Evolutionary conservation across 257 asterid genomes (phyloP).

Genomic region (Ehretia macrophylla): DNA sequence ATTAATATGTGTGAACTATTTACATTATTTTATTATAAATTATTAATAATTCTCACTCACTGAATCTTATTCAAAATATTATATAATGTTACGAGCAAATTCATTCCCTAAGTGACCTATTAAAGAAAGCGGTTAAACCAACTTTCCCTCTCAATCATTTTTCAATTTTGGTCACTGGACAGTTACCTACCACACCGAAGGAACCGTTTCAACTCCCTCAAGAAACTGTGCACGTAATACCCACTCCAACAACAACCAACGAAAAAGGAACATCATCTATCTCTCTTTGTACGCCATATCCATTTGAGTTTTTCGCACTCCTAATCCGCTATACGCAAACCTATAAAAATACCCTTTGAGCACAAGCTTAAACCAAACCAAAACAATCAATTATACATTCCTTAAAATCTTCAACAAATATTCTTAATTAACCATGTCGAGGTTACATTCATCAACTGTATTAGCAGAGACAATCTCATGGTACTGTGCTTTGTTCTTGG

Average conservation of each 20-base stretch:
- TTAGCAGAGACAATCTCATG: constrained; percentile 54
- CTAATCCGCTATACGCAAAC: not conserved
- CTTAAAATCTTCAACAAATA: not conserved
- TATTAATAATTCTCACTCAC: too few species aligned
- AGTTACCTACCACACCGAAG: not conserved
- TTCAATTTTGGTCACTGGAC: not conserved
- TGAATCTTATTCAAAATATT: too few species aligned
- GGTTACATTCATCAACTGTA: constrained; percentile 27
- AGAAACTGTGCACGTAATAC: not conserved
- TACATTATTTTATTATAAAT: too few species aligned
- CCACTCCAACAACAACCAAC: not conserved
- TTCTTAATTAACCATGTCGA: constrained; percentile 21
- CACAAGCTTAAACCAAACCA: not conserved
- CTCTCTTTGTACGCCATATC: too few species aligned
- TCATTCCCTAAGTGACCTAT: not conserved
- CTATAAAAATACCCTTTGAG: constrained; percentile 1
- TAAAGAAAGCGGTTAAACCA: not conserved
- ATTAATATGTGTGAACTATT: too few species aligned
- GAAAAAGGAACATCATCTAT: not conserved
- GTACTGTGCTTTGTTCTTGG: constrained; percentile 52
- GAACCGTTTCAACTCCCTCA: too few species aligned
- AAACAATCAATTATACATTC: not conserved
- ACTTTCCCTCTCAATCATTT: not conserved
- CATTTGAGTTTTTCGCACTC: not conserved
- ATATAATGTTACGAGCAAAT: too few species aligned